Base-by-base conservation (phyloP, 768 basidiomycete genomes). In the Floccularia luteovirens region DNA sequence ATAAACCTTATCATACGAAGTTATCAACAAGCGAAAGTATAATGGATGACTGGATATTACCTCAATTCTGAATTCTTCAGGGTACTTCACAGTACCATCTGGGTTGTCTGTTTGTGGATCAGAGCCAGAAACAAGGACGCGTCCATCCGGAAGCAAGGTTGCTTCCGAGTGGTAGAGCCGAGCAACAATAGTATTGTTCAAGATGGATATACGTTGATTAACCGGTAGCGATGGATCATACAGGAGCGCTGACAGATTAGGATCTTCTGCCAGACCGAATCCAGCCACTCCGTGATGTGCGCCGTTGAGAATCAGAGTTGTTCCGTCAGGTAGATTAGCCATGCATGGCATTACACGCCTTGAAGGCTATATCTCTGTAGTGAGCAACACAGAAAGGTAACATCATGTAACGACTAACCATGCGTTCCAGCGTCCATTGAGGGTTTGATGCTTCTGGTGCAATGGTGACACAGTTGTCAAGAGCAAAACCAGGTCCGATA, bases 111-210 rank as follows among this genome's bases (percentile, higher is more conserved):
- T 78, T 53, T 82, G 62, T 5, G 81, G 83, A 48, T 84, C 86
- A 7, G 82, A 86, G 0, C 86, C 87, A 6, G 86, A 83, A 27
- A 90, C 67, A 33, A 89, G 61, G 22, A 89, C 72, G 4, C 82
- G 77, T 3, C 79, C 87, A 46, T 87, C 86, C 0, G 79, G 79
- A 16, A 89, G 71, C 8, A 89, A 72, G 19, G 74, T 77, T 3
- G 82, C 82, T 53, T 72, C 83, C 0, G 86, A 88, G 56, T 88
- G 86, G 48, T 88, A 90, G 56, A 89, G 47, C 12, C 87, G 77
- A 0, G 84, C 74, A 19, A 90, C 76, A 30, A 77, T 83, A 20
- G 84, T 88, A 16, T 57, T 72, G 53, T 68, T 68, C 35, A 84
- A 67, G 50, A 85, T 75, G 6, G 85, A 77, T 46, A 86, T 64